A percentile compares a stretch with the other conserved stretches of the same genome.
Conservation (phyloP, 2,329 filamentous ascomycete species). For the Cordyceps farinosa region DNA sequence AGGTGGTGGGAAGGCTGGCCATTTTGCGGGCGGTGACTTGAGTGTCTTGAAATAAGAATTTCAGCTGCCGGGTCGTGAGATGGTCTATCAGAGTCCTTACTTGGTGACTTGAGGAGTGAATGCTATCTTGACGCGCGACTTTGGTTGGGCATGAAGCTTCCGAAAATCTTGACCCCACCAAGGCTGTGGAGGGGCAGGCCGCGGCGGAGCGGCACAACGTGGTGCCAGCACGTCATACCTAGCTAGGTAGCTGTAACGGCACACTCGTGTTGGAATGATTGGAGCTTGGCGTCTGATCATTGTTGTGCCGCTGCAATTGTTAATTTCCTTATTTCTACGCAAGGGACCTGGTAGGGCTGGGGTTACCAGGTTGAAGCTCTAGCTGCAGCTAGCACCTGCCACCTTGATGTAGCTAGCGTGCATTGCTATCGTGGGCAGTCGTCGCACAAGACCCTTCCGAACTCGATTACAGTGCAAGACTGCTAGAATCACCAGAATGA, state of each 20-base stretch:
- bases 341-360: too few species aligned
- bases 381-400: neutral
- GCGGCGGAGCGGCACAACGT: neutral
- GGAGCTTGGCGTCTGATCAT: neutral
- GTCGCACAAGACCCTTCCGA: too few species aligned
- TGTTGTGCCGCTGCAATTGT: neutral
- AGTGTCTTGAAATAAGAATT: neutral
- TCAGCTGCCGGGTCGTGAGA: neutral
- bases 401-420: neutral
- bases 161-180: conserved; percentile 18
- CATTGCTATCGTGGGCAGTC: too few species aligned
- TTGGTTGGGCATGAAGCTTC: neutral
- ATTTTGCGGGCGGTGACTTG: conserved; percentile 32
- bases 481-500: too few species aligned
- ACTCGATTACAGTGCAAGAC: too few species aligned
- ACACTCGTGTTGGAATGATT: conserved; percentile 8
- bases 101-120: neutral
- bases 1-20: conserved; percentile 54
- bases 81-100: neutral
- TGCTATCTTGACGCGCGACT: conserved; percentile 7
- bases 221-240: conserved; percentile 10
- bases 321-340: too few species aligned
- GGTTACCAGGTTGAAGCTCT: too few species aligned
- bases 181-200: conserved; percentile 11
- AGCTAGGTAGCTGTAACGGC: neutral